Evolutionary conservation across 164 flowering plant genomes (phyloP).

Genomic region (Cinnamomum chago): DNA sequence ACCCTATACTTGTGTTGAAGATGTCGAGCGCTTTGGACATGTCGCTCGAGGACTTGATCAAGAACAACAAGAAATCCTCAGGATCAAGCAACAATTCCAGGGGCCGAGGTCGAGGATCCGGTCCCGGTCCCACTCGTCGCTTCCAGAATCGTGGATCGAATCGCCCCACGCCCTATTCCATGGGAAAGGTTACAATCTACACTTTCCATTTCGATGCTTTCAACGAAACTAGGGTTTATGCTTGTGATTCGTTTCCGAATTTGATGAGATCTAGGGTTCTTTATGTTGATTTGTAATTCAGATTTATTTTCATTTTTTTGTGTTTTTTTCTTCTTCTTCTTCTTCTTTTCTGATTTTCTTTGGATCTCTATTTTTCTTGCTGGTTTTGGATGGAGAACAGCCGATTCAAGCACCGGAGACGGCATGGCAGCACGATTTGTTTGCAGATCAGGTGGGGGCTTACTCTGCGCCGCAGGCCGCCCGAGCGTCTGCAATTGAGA

Average conservation of each 20-base stretch:
- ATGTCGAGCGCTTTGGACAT: conserved; percentile 70
- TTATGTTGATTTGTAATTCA: conserved; percentile 18
- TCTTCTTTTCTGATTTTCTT: conserved; percentile 21
- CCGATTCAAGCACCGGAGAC: background rate
- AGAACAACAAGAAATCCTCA: conserved; percentile 63
- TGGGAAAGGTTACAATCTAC: background rate
- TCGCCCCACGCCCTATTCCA: background rate
- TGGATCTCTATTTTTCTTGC: conserved; percentile 30
- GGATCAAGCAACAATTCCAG: conserved; percentile 17
- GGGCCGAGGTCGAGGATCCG: conserved; percentile 11
- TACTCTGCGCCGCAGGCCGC: background rate
- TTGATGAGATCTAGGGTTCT: conserved; percentile 15
- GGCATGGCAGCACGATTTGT: background rate
- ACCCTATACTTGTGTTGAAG: background rate
- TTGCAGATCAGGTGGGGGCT: conserved; percentile 11
- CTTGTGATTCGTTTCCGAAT: background rate
- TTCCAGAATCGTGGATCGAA: background rate
- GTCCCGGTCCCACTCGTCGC: background rate
- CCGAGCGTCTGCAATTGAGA: background rate
- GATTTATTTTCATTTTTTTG: conserved; percentile 14
- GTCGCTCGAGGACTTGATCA: conserved; percentile 84
- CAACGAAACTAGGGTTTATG: background rate
- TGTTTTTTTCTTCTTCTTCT: conserved; percentile 31
- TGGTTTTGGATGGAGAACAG: conserved; percentile 24
- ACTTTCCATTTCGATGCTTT: background rate